phyloP scores from a whole-genome alignment of 495 filamentous ascomycete genomes.

The Penicillium malachiteum region DNA sequence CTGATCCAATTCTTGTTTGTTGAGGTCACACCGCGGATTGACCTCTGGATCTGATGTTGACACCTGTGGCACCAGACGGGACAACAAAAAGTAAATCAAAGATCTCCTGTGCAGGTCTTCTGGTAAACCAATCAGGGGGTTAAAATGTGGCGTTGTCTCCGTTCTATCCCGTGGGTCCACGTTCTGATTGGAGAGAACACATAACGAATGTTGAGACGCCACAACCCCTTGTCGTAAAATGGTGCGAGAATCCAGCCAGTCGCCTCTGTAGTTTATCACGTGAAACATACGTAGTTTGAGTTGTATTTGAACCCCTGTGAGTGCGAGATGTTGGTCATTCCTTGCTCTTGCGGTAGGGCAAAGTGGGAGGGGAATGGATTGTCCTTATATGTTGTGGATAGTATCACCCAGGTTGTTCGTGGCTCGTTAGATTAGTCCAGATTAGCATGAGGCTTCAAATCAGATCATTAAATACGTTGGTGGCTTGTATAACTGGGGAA shows the following conservation, averaged over 20 bases:
- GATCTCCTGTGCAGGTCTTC: too few relatives aligned
- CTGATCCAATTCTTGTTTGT: neutral
- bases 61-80: neutral
- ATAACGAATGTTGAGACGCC: neutral
- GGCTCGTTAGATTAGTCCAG: neutral
- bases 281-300: neutral
- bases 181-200: neutral
- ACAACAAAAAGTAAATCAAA: too few relatives aligned
- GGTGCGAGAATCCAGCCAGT: neutral
- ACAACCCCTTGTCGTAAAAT: neutral
- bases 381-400: neutral
- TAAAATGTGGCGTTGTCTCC: too few relatives aligned
- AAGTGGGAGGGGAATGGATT: neutral
- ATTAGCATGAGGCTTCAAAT: neutral
- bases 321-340: neutral
- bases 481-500: neutral
- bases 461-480: neutral
- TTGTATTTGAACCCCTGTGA: neutral
- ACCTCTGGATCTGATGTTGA: neutral
- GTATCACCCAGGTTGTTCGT: neutral
- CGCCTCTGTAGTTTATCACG: neutral
- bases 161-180: neutral
- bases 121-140: too few relatives aligned
- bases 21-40: neutral
- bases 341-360: neutral